These are phyloP conservation scores for Dimocarpus longan DNA, from an alignment of 345 rosid genomes.

Conservation along the genomic window DNA sequence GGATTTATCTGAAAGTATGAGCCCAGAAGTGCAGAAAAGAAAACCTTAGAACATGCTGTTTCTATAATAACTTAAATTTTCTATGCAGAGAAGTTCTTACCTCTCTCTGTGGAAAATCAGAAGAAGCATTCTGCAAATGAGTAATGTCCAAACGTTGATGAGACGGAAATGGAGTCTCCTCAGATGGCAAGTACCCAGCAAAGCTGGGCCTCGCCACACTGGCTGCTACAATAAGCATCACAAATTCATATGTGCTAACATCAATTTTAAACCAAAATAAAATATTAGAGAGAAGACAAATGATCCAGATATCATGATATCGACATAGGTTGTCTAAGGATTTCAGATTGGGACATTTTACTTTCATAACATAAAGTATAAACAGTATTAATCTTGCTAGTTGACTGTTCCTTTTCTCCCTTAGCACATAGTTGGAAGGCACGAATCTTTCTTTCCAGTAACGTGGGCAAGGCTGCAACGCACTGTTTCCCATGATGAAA, in stretches of 20 bases:
- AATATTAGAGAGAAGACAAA: not conserved
- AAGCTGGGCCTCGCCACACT: constrained; percentile 28
- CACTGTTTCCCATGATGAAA: not conserved
- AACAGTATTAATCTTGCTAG: not conserved
- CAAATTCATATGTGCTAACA: constrained; percentile 5
- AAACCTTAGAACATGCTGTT: not conserved
- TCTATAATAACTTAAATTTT: not conserved
- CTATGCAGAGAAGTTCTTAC: constrained; percentile 30
- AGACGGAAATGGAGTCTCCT: constrained; percentile 27
- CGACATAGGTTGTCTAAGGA: not conserved
- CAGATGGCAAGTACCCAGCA: constrained; percentile 43
- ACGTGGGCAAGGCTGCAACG: not conserved
- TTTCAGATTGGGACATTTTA: not conserved
- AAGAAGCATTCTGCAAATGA: constrained; percentile 25
- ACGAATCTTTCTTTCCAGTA: not conserved
- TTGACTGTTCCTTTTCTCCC: not conserved
- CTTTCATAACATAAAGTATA: not conserved
- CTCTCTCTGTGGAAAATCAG: constrained; percentile 35
- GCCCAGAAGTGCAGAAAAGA: not conserved
- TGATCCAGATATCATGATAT: not conserved
- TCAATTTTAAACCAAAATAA: not conserved
- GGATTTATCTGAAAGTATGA: constrained; percentile 26
- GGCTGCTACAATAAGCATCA: constrained; percentile 23
- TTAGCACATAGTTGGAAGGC: not conserved
- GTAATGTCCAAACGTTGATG: constrained; percentile 17